Percentiles rank a stretch among this genome's conserved stretches.
These are phyloP conservation scores for Tolypocladium amazonense DNA, from an alignment of 2,329 filamentous ascomycete species.

Conservation along the genomic window DNA sequence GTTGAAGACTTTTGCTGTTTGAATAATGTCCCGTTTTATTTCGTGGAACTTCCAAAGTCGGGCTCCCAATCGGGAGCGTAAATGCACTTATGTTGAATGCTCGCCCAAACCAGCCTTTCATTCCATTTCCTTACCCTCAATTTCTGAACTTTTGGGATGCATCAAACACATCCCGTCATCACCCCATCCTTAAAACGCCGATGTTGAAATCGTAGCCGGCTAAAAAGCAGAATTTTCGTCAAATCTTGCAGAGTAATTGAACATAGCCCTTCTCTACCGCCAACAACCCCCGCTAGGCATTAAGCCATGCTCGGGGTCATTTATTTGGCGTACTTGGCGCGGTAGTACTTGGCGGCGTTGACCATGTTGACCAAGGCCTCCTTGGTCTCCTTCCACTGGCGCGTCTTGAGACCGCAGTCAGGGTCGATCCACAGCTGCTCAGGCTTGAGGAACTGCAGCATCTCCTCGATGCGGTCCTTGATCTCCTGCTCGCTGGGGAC, in stretches of 20 bases:
- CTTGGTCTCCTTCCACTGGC: conserved; percentile 98
- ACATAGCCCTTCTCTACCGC: conserved; percentile 11
- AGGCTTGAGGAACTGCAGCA: conserved; percentile 93
- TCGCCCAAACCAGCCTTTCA: conserved; percentile 17
- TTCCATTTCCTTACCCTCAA: conserved; percentile 13
- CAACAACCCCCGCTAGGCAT: neutral
- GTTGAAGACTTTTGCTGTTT: conserved; percentile 6
- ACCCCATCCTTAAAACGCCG: conserved; percentile 36
- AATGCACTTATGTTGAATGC: conserved; percentile 30
- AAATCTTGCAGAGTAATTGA: conserved; percentile 17
- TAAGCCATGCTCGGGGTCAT: neutral
- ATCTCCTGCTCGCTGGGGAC: conserved; percentile 96
- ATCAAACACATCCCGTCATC: conserved; percentile 22
- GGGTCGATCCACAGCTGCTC: conserved; percentile 99
- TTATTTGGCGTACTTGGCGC: conserved; percentile 71
- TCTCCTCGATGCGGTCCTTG: conserved; percentile 94
- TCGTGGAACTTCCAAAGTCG: conserved; percentile 14
- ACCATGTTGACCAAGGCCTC: conserved; percentile 93
- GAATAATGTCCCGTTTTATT: conserved; percentile 9
- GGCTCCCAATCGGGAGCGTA: conserved; percentile 21
- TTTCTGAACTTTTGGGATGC: conserved; percentile 24
- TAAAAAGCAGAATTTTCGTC: conserved; percentile 22
- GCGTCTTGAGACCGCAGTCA: conserved; percentile 98
- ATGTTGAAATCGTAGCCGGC: conserved; percentile 48
- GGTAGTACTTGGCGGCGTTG: conserved; percentile 94